Evolutionary conservation across 2,329 filamentous ascomycete genomes (phyloP).

Genomic region (Penicillium hordei): DNA sequence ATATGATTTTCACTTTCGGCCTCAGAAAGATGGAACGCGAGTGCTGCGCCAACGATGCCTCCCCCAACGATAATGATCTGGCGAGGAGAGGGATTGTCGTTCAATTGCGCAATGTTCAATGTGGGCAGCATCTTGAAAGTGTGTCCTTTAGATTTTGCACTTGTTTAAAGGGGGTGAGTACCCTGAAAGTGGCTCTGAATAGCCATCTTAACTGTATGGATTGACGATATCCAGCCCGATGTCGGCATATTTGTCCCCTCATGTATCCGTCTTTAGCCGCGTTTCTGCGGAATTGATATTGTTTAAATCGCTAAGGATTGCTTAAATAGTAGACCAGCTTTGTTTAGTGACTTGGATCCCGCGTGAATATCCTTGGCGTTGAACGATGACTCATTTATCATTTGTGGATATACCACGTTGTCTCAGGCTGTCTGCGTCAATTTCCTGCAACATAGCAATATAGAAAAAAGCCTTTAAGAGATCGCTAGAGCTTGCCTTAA

Average conservation of each 20-base stretch:
- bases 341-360: background rate
- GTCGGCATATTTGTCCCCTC: background rate
- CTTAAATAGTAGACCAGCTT: background rate
- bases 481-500: background rate
- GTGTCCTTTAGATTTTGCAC: background rate
- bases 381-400: background rate
- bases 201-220: background rate
- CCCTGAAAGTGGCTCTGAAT: background rate
- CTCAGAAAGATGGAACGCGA: constrained; percentile 33
- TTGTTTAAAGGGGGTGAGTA: background rate
- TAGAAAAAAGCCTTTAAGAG: background rate
- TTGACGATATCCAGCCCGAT: background rate
- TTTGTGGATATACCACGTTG: background rate
- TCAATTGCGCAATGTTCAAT: constrained; percentile 4
- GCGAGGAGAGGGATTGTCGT: constrained; percentile 4
- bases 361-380: background rate
- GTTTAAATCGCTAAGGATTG: background rate
- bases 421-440: background rate
- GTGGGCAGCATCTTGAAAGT: constrained; percentile 1
- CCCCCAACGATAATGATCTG: constrained; percentile 28
- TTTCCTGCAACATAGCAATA: background rate
- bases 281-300: background rate
- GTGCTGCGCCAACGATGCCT: constrained; percentile 38
- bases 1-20: constrained; percentile 17
- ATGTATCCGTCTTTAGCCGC: background rate